These are phyloP conservation scores for Cytospora mali DNA, from an alignment of 2,329 filamentous ascomycete species.

Conservation along the genomic window DNA sequence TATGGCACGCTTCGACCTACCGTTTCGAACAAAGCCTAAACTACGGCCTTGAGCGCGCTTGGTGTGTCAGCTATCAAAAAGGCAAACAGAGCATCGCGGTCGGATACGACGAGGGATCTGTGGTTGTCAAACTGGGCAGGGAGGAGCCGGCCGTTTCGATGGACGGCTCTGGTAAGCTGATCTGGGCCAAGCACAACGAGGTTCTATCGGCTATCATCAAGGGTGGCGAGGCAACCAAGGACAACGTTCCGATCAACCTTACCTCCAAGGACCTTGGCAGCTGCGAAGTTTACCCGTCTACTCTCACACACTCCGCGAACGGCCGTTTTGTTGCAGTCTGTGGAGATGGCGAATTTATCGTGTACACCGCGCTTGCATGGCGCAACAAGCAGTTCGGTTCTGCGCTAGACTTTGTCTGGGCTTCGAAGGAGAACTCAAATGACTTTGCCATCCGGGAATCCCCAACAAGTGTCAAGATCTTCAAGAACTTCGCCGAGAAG, in stretches of 20 bases:
- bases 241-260: slow-evolving; percentile 82
- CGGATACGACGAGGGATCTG: slow-evolving; percentile 95
- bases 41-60: slow-evolving; percentile 93
- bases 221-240: slow-evolving; percentile 83
- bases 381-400: slow-evolving; percentile 97
- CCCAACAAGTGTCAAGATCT: slow-evolving; percentile 90
- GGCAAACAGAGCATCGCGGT: slow-evolving; percentile 93
- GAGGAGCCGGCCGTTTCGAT: slow-evolving; percentile 98
- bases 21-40: slow-evolving; percentile 93
- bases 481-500: slow-evolving; percentile 97
- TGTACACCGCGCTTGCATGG: slow-evolving; percentile 95
- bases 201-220: slow-evolving; percentile 95
- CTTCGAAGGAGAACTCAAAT: slow-evolving; percentile 94
- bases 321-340: slow-evolving; percentile 83
- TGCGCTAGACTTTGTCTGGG: slow-evolving; percentile 96
- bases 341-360: slow-evolving; percentile 97
- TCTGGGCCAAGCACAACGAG: slow-evolving; percentile 95
- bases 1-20: slow-evolving; percentile 99
- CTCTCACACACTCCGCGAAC: slow-evolving; percentile 92
- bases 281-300: slow-evolving; percentile 96
- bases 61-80: slow-evolving; percentile 96
- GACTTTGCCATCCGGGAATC: slow-evolving; percentile 98
- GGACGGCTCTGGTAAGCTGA: slow-evolving; percentile 93
- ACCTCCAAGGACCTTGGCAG: slow-evolving; percentile 93
- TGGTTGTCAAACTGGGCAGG: slow-evolving; percentile 95